Percentiles rank a stretch among this genome's conserved stretches.
Conservation (phyloP, 2,329 filamentous ascomycete genomes). For the Neonectria ditissima region DNA sequence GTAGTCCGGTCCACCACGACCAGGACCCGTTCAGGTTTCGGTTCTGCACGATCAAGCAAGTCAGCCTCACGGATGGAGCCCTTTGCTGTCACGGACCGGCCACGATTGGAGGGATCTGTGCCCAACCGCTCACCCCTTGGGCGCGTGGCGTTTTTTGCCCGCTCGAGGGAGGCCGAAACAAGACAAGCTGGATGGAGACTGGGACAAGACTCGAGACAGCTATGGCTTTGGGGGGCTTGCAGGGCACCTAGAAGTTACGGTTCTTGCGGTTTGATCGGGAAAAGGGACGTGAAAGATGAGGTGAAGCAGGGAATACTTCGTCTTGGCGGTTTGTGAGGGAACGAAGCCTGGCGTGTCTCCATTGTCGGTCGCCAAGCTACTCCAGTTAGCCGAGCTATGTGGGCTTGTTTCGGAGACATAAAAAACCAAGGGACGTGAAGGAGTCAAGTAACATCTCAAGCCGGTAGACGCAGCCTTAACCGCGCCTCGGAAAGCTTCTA, state of each 20-base stretch:
- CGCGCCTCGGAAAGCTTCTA: constrained; percentile 34
- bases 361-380: neutral
- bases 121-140: constrained; percentile 1
- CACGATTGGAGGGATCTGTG: constrained; percentile 26
- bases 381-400: neutral
- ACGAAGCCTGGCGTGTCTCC: neutral
- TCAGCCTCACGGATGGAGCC: constrained; percentile 25
- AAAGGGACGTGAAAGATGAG: neutral
- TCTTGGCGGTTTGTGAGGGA: neutral
- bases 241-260: neutral
- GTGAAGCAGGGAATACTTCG: neutral
- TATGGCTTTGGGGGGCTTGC: constrained; percentile 2
- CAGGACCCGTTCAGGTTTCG: constrained; percentile 9
- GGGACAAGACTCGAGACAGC: neutral
- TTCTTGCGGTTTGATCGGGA: neutral
- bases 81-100: constrained; percentile 25
- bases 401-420: constrained; percentile 2
- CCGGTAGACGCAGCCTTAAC: constrained; percentile 1
- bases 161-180: constrained; percentile 9
- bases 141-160: constrained; percentile 14
- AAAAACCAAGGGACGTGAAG: constrained; percentile 4
- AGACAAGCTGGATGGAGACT: constrained; percentile 12
- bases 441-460: neutral
- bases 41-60: constrained; percentile 20
- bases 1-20: neutral